These are phyloP conservation scores for Colletotrichum sp. DNA, from an alignment of 2,329 filamentous ascomycete genomes.

Conservation along the genomic window DNA sequence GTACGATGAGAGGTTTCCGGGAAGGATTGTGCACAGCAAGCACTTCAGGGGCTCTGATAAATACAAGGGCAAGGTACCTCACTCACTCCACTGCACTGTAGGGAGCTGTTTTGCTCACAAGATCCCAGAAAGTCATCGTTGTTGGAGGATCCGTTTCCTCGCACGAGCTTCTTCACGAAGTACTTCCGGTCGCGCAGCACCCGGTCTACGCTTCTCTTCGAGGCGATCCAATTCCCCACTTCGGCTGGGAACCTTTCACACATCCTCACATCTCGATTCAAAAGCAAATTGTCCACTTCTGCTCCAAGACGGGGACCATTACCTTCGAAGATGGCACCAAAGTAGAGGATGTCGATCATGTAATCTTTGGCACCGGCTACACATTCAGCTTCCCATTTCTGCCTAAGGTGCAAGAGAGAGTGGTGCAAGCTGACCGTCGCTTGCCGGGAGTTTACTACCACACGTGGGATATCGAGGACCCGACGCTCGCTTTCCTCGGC, in stretches of 20 bases:
- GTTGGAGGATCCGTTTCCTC: constrained; percentile 65
- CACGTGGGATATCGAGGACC: constrained; percentile 39
- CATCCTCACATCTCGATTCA: constrained; percentile 52
- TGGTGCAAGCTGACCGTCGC: constrained; percentile 37
- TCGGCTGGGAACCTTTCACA: constrained; percentile 61
- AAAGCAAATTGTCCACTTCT: constrained; percentile 48
- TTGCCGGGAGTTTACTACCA: constrained; percentile 41
- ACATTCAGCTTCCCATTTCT: constrained; percentile 62
- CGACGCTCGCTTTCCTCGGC: constrained; percentile 37
- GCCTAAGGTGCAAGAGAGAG: constrained; percentile 48
- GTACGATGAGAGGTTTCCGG: constrained; percentile 40
- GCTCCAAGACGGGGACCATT: constrained; percentile 40
- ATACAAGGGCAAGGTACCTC: constrained; percentile 25
- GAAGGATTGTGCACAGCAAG: constrained; percentile 44
- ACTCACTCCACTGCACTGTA: not conserved
- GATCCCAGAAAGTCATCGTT: constrained; percentile 52
- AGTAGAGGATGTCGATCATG: constrained; percentile 55
- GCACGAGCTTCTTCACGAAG: constrained; percentile 59
- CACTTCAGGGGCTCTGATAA: constrained; percentile 36
- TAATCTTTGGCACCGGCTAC: constrained; percentile 67
- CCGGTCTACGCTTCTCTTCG: constrained; percentile 56
- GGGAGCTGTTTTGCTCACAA: not conserved
- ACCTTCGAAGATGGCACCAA: constrained; percentile 57
- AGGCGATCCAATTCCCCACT: constrained; percentile 52
- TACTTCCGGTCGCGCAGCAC: constrained; percentile 47